Percentiles rank a stretch among this genome's conserved stretches.
These are phyloP conservation scores for Pyrenophora tritici-repentis DNA, from an alignment of 2,329 filamentous ascomycete species.

Conservation along the genomic window DNA sequence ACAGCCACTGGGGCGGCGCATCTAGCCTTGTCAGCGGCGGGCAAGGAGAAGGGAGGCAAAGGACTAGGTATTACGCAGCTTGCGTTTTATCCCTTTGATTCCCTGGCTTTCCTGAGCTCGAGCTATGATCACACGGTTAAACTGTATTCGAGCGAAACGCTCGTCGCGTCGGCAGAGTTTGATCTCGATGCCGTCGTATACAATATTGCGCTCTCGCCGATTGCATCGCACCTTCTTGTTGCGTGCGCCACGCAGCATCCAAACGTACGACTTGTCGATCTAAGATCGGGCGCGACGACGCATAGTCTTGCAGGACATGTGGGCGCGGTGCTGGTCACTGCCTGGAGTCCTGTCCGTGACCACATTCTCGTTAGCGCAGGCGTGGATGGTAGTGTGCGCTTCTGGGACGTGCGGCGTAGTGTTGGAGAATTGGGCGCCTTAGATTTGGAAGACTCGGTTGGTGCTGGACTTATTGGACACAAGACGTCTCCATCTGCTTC, in stretches of 20 bases:
- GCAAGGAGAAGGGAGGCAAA: conserved; percentile 52
- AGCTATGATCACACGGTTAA: conserved; percentile 80
- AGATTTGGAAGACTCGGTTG: conserved; percentile 82
- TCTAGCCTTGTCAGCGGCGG: conserved; percentile 34
- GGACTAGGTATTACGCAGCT: conserved; percentile 76
- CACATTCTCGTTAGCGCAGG: conserved; percentile 82
- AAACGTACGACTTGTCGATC: conserved; percentile 80
- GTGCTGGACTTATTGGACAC: conserved; percentile 38
- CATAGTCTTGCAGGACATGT: conserved; percentile 57
- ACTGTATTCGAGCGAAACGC: conserved; percentile 70
- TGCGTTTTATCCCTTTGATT: conserved; percentile 79
- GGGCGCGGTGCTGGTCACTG: conserved; percentile 62
- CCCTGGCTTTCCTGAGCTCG: conserved; percentile 73
- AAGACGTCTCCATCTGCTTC: conserved; percentile 36
- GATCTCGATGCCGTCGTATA: conserved; percentile 71
- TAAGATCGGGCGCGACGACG: conserved; percentile 76
- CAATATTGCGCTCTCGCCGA: conserved; percentile 75
- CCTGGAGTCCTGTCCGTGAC: conserved; percentile 82
- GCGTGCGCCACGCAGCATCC: conserved; percentile 88
- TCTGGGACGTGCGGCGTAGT: conserved; percentile 87
- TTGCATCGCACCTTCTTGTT: conserved; percentile 75
- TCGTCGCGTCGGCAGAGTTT: conserved; percentile 68
- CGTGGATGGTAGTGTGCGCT: conserved; percentile 78
- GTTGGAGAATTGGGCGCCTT: conserved; percentile 76
- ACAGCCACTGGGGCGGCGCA: conserved; percentile 24